Base-by-base conservation (phyloP, 2,329 filamentous ascomycete species). In the Rutstroemia sp. region DNA sequence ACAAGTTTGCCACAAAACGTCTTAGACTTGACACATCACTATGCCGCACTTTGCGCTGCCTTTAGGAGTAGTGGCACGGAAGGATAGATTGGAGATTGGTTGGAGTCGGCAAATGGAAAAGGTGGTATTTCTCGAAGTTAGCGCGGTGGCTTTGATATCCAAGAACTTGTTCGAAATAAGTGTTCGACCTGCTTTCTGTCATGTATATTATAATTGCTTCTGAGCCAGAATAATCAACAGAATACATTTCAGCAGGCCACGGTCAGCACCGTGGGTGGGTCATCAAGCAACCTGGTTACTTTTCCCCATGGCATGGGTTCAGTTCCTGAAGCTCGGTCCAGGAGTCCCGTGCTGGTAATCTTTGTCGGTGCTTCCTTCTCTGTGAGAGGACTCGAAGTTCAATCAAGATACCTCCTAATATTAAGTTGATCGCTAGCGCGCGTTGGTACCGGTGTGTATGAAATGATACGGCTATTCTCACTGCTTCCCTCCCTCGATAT, bases 1-100 rank as follows among this genome's bases (percentile, higher is more conserved):
- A 97, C 92, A 2, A 96, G 88, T 70, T 75, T 99, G 60, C 92
- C 92, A 10, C 94, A 97, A 73, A 86, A 88, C 58, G 92, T 99
- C 40, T 79, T 97, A 54, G 92, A 97, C 70, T 76, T 99, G 58
- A 97, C 94, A 25, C 92, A 99, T 72, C 89, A 96, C 70, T 99
- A 99, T 70, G 94, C 92, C 19, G 89, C 90, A 56, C 77, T 99
- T 38, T 99, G 94, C 70, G 92, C 92, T 19, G 91, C 90, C 0
- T 99, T 99, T 75, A 84, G 91, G 67, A 97, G 92, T 79, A 95
- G 86, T 67, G 94, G 94, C 5, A 70, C 68, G 1, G 68, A 70
- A 48, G 68, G 68, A 40, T 68, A 56, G 53, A n/a, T 27, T 12
- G 36, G 5, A 14, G 8, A 4, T n/a, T 17, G 10, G 14, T n/a